Evolutionary conservation across 371 early-diverging fungal species (phyloP), one percentile per base, ranked within the genome.

Genomic region (Sporodiniella umbellata): DNA sequence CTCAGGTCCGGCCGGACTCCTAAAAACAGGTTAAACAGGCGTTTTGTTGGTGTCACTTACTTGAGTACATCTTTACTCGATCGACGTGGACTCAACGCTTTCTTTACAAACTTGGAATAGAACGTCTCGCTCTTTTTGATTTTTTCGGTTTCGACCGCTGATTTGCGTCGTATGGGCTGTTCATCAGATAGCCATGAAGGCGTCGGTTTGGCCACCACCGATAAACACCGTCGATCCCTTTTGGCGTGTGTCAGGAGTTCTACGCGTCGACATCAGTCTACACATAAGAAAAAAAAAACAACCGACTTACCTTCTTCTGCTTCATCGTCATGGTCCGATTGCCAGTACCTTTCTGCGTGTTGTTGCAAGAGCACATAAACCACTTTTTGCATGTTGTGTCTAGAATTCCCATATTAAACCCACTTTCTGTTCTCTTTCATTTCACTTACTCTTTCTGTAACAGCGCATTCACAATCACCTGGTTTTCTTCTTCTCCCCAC

Each of bases 341-440:
- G 72, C 77, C 77, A 76, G 18, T 72, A 72, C 21, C 60, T 56
- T 37, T 70, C 69, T 11, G 77, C 70, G 51, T 72, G 77, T 33
- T 68, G 72, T 33, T 72, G 68, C 21, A 76, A 57, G 12, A 76
- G 52, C 8, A 72, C 77, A 52, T 76, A 76, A 3, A 72, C 68
- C 2, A 76, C 77, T 40, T 76, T 76, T 60, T 76, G 77, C 77
- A 76, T 76, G 48, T 76, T 76, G 21, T 70, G 68, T 40, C 75
- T 74, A 54, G 11, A 30, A 30, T 28, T 35, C 19, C 23, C n/a
- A n/a, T n/a, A n/a, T n/a, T n/a, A n/a, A n/a, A n/a, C n/a, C n/a
- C n/a, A n/a, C n/a, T n/a, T n/a, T n/a, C n/a, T n/a, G n/a, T n/a
- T n/a, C n/a, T n/a, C n/a, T n/a, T n/a, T n/a, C n/a, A 47, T 22